Conservation (phyloP, 345 rosid species). For the Ceriops zippeliana region DNA sequence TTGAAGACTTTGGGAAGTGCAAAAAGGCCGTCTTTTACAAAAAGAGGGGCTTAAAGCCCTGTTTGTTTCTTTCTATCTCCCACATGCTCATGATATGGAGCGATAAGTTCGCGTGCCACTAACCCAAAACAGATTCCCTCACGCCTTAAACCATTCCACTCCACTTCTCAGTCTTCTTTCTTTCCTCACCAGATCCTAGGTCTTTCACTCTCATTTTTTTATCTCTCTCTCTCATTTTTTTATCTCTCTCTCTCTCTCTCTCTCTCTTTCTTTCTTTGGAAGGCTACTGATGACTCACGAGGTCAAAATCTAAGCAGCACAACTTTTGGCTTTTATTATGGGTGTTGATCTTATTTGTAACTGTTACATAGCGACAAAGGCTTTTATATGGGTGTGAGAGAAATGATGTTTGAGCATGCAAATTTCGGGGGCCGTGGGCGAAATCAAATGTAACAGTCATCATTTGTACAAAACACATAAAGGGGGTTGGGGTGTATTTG, state of each 20-base stretch:
- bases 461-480: not conserved
- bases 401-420: slow-evolving; percentile 7
- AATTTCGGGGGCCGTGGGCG: not conserved
- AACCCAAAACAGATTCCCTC: slow-evolving; percentile 43
- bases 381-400: not conserved
- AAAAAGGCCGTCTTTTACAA: slow-evolving; percentile 29
- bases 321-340: slow-evolving; percentile 10
- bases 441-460: not conserved
- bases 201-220: not conserved
- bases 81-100: slow-evolving; percentile 44
- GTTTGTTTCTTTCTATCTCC: slow-evolving; percentile 3
- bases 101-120: slow-evolving; percentile 60
- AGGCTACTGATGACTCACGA: not conserved
- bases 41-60: slow-evolving; percentile 9
- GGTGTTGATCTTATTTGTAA: not conserved
- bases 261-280: not conserved
- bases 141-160: slow-evolving; percentile 40
- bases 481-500: not conserved
- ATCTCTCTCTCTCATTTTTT: not conserved
- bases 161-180: slow-evolving; percentile 8
- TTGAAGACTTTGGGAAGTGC: slow-evolving; percentile 41
- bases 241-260: not conserved
- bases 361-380: not conserved
- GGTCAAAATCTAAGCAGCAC: slow-evolving; percentile 32
- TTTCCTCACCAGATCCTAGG: slow-evolving; percentile 46